These are phyloP conservation scores for Solanum appendiculatum DNA, from an alignment of 257 asterid species.

Conservation along the genomic window DNA sequence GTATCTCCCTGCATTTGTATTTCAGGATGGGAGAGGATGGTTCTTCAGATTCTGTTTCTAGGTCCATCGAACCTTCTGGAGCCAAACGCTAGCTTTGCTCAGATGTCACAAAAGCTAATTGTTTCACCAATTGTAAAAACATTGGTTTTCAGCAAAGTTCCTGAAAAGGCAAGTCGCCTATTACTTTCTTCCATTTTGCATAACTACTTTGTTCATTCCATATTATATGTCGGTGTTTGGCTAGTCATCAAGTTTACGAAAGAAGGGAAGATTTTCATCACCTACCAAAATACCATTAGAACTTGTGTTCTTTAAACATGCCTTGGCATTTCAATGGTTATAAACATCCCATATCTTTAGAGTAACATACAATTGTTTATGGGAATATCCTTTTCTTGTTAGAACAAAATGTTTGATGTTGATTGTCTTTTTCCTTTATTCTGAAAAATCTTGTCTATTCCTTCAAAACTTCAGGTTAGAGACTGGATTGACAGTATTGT, in stretches of 20 bases:
- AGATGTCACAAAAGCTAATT: constrained; percentile 86
- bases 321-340: not conserved
- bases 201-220: not conserved
- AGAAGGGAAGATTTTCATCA: not conserved
- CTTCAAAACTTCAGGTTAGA: constrained; percentile 48
- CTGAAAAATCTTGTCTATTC: not conserved
- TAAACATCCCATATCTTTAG: not conserved
- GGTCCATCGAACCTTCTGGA: constrained; percentile 96
- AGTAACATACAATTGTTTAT: not conserved
- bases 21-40: constrained; percentile 99
- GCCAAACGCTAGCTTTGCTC: constrained; percentile 87
- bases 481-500: constrained; percentile 84
- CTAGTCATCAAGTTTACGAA: not conserved
- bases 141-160: constrained; percentile 90
- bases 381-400: not conserved
- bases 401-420: not conserved
- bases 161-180: constrained; percentile 63
- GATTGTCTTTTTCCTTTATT: not conserved
- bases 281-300: not conserved
- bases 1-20: not conserved
- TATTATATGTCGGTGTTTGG: not conserved
- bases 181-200: not conserved
- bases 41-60: constrained; percentile 90
- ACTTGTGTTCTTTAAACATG: not conserved
- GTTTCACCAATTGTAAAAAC: constrained; percentile 96